Base-by-base conservation (phyloP, 768 basidiomycete species). In the Lactarius psammicola region DNA sequence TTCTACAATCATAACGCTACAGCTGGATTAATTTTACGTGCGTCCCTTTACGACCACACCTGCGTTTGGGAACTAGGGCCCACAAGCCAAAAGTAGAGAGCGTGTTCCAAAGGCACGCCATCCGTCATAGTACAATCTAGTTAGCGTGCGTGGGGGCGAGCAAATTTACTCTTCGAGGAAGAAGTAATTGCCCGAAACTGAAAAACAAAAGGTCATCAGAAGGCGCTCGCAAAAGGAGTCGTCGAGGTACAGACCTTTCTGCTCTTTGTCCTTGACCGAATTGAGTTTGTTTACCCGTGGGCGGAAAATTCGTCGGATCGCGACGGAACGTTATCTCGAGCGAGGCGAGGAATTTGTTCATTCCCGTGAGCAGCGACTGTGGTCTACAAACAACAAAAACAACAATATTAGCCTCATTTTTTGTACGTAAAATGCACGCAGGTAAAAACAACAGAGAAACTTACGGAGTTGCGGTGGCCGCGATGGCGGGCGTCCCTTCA, bases 321-420 rank as follows among this genome's bases (percentile, higher is more conserved):
- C 97, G 88, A 66, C 97, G 84, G 88, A 98, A 98, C 1, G 97
- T 98, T 76, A 98, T 96, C 77, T 98, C 94, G 17, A 99, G 82
- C 13, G 91, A 94, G 1, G 92, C 90, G 64, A 99, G 79, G 86
- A 99, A 99, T 71, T 89, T 88, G 81, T 99, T 98, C 95, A 99
- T 98, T 33, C 97, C 97, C 13, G 94, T 89, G 63, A 98, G 81
- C 28, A 99, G 82, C 7, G 94, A 93, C 77, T 98, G 94, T 4
- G 97, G 96, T 67, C 94, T 95, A 30, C 31, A n/a, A 46, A 33
- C 3, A 57, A 26, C 60, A 34, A 28, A 10, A 46, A 20, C 34
- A 40, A 20, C 40, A 51, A n/a, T 5, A 42, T 62, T 20, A 59
- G 54, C 9, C 26, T 44, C 51, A 7, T 17, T 31, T 17, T 31